These are phyloP conservation scores for Diutina ranongensis DNA, from an alignment of 1,139 yeast genomes.

Conservation along the genomic window DNA sequence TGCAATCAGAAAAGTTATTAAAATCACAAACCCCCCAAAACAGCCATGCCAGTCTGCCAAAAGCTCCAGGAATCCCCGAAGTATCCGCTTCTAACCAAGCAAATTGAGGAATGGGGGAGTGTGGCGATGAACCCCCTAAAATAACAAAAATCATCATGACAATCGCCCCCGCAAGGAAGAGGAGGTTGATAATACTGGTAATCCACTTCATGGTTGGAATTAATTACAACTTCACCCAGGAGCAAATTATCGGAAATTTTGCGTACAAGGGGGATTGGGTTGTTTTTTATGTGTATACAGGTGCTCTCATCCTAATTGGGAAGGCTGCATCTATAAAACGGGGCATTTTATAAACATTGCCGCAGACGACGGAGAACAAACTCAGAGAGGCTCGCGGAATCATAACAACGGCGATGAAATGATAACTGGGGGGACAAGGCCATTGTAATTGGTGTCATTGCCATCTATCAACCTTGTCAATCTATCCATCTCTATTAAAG, in stretches of 20 bases:
- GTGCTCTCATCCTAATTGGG: neutral
- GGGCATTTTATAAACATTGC: neutral
- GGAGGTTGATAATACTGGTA: conserved; percentile 16
- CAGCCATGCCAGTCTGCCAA: conserved; percentile 54
- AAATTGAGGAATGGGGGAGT: conserved; percentile 51
- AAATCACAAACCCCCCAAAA: conserved; percentile 70
- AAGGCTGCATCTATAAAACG: neutral
- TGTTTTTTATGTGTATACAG: conserved; percentile 3
- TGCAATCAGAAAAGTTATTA: conserved; percentile 27
- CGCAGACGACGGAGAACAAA: neutral
- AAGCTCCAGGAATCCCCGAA: conserved; percentile 41
- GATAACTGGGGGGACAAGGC: too few relatives aligned
- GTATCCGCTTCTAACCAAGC: conserved; percentile 71
- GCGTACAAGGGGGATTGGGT: neutral
- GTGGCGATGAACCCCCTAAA: conserved; percentile 52
- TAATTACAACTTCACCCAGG: neutral
- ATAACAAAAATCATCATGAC: conserved; percentile 50
- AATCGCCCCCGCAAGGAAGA: conserved; percentile 40
- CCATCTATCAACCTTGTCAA: too few relatives aligned
- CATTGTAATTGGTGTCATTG: too few relatives aligned
- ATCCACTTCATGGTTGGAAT: conserved; percentile 4
- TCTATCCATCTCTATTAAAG: neutral
- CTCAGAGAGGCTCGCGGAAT: too few relatives aligned
- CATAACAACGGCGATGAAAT: too few relatives aligned
- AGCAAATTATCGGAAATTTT: neutral